A percentile compares a stretch with the other conserved stretches of the same genome.
Conservation (phyloP, 2,329 filamentous ascomycete genomes). For the Golovinomyces cichoracearum region DNA sequence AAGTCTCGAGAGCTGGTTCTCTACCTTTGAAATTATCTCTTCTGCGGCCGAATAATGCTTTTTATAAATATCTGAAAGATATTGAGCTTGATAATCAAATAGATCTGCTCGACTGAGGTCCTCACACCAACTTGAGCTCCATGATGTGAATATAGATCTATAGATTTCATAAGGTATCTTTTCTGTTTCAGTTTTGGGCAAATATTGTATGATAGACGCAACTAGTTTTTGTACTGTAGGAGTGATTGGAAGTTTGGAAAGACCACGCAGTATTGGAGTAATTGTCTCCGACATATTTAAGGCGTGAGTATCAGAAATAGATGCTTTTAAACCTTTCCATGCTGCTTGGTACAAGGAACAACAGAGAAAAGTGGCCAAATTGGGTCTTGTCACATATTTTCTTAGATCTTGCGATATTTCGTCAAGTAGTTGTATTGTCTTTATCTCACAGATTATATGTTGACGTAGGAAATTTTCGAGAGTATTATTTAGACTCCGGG, state of each 20-base stretch:
- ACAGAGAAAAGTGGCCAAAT: conserved; percentile 2
- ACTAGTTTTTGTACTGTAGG: neutral
- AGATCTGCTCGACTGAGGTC: neutral
- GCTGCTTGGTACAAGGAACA: conserved; percentile 8
- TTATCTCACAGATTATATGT: neutral
- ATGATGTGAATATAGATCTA: neutral
- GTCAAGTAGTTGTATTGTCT: neutral
- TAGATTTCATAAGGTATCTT: neutral
- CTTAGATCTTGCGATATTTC: neutral
- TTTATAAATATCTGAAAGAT: neutral
- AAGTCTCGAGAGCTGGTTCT: neutral
- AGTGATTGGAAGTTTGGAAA: neutral
- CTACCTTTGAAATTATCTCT: neutral
- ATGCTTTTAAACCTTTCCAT: conserved; percentile 9
- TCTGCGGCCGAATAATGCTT: neutral
- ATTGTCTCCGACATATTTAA: neutral
- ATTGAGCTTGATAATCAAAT: neutral
- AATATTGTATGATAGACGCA: neutral
- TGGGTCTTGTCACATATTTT: neutral
- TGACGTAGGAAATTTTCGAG: neutral
- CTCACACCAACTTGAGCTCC: neutral
- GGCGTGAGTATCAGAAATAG: neutral
- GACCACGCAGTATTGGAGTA: neutral
- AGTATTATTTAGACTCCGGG: neutral
- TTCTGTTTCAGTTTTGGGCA: neutral